Evolutionary conservation across 2,329 filamentous ascomycete species (phyloP).

Genomic region (Penicillium thymicola): DNA sequence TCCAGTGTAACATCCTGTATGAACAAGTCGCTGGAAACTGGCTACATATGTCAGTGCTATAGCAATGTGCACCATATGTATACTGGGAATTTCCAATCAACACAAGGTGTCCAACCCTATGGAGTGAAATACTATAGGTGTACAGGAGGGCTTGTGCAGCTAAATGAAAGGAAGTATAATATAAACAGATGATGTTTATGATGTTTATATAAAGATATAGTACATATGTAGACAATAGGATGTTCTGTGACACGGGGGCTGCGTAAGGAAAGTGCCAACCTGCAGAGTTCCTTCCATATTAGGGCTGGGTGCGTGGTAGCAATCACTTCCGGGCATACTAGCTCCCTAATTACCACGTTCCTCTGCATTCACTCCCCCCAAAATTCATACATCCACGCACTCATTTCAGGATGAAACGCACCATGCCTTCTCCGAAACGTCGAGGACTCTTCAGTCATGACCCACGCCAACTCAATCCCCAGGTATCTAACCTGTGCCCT

Average conservation of each 20-base stretch:
- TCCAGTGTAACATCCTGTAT: background rate
- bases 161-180: background rate
- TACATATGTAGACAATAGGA: too few species aligned
- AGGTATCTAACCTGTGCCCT: background rate
- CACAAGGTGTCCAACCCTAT: background rate
- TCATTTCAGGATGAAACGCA: background rate
- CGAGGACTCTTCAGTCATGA: too few species aligned
- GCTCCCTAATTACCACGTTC: background rate
- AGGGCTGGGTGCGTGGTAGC: background rate
- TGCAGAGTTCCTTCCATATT: background rate
- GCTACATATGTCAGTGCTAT: background rate
- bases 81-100: background rate
- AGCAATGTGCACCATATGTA: too few species aligned
- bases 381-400: background rate
- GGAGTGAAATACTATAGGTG: background rate
- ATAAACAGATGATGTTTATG: background rate
- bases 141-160: background rate
- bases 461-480: background rate
- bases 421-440: background rate
- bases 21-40: background rate
- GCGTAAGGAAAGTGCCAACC: background rate
- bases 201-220: too few species aligned
- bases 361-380: fast-evolving
- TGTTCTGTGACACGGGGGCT: background rate
- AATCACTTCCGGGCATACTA: too few species aligned